Conservation (phyloP, 139 green algal species). For the Chlorella sp. region DNA sequence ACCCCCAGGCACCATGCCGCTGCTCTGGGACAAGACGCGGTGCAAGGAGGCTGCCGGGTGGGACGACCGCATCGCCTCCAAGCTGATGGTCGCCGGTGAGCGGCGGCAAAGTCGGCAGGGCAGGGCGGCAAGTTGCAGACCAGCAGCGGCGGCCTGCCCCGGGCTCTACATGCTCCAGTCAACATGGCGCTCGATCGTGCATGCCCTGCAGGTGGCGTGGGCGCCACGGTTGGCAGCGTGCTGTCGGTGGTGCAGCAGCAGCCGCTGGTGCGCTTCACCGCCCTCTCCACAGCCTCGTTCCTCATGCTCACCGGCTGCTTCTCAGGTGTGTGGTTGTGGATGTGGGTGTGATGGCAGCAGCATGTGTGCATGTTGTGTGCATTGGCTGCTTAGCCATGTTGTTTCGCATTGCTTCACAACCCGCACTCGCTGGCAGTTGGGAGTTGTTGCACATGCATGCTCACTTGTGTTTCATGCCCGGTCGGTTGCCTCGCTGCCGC, state of each 20-base stretch:
- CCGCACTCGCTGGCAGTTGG: no score
- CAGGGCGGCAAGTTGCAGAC: no score
- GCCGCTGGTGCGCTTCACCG: conserved; percentile 17
- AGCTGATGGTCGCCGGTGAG: conserved; percentile 35
- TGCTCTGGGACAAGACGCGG: conserved; percentile 30
- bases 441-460: no score
- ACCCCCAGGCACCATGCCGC: background rate
- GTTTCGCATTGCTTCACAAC: no score
- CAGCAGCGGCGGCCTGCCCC: no score
- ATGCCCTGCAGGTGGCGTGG: conserved; percentile 22
- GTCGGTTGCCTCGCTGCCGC: background rate
- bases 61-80: conserved; percentile 30
- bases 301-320: conserved; percentile 40
- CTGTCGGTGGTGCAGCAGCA: conserved; percentile 36
- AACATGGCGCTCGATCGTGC: no score
- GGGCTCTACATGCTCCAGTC: background rate
- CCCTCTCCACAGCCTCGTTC: conserved; percentile 37
- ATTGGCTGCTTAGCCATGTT: background rate
- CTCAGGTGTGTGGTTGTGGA: background rate
- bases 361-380: background rate
- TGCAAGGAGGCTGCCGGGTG: conserved; percentile 22
- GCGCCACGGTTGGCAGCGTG: conserved; percentile 30
- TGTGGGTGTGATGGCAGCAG: no score
- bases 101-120: background rate
- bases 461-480: no score